These are phyloP conservation scores for Pseudogymnoascus sp. DNA, from an alignment of 2,329 filamentous ascomycete genomes.

Conservation along the genomic window DNA sequence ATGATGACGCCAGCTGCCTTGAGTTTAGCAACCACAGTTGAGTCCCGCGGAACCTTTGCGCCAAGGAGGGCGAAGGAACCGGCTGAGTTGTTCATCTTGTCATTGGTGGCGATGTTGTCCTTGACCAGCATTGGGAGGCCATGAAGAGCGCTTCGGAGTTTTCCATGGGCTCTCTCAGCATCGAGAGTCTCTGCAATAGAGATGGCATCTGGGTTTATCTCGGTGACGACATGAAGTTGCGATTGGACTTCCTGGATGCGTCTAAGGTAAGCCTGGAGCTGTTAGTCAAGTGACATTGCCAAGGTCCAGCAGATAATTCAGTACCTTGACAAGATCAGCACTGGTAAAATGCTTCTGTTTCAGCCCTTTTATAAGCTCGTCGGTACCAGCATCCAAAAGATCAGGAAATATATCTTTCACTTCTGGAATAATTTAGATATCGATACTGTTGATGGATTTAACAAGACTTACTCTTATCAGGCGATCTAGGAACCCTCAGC, in stretches of 20 bases:
- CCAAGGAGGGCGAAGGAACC: slow-evolving; percentile 23
- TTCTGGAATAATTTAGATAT: not conserved
- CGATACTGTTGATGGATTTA: not conserved
- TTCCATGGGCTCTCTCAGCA: slow-evolving; percentile 23
- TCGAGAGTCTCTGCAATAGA: slow-evolving; percentile 26
- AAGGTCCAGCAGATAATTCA: slow-evolving; percentile 35
- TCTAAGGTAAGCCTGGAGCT: slow-evolving; percentile 20
- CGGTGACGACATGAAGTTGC: slow-evolving; percentile 23
- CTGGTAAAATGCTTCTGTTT: slow-evolving; percentile 46
- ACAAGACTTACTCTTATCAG: not conserved
- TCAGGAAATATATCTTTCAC: slow-evolving; percentile 24
- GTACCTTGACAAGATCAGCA: slow-evolving; percentile 46
- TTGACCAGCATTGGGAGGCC: slow-evolving; percentile 56
- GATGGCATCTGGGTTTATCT: slow-evolving; percentile 29
- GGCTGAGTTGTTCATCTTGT: slow-evolving; percentile 46
- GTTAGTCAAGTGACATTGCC: slow-evolving; percentile 23
- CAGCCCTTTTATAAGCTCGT: slow-evolving; percentile 44
- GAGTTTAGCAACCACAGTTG: slow-evolving; percentile 22
- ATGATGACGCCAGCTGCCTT: slow-evolving; percentile 22
- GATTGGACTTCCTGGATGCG: slow-evolving; percentile 23
- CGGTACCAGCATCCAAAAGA: slow-evolving; percentile 45
- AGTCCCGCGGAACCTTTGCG: slow-evolving; percentile 21
- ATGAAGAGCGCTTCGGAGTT: slow-evolving; percentile 38
- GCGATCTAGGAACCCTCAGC: not conserved
- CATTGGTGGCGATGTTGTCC: slow-evolving; percentile 53